Base-by-base conservation (phyloP, 31 red algal genomes). In the Asparagopsis taxiformis region DNA sequence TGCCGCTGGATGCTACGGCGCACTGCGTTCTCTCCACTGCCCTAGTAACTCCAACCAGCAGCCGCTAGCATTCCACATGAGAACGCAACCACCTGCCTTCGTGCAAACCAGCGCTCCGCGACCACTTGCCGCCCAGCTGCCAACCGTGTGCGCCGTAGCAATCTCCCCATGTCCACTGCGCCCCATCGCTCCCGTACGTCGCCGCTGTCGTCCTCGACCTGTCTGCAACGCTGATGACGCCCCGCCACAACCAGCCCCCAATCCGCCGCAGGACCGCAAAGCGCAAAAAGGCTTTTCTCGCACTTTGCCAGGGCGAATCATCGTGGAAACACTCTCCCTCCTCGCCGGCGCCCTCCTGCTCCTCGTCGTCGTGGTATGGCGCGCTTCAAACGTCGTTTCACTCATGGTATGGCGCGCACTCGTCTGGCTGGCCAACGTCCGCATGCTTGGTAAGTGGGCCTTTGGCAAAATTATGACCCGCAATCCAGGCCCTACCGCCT, bases 291-390 rank as follows among this genome's bases (percentile, higher is more conserved):
- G 59, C 8, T 6, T 50, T 4, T 68, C 64, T 5, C 31, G 64
- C 19, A 68, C 64, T 3, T 48, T 68, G 19, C 17, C 49, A 5
- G 64, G 64, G 3, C 31, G 37, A 19, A 9, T 31, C 13, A 10
- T 68, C 17, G 64, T 68, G 38, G 64, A 68, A 19, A 39, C 49
- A 19, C 37, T 68, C 20, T 68, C 64, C 16, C 37, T 68, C 6
- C 21, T 68, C 0, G 64, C 49, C 7, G 64, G 64, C 10, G 64
- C 64, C 17, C 21, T 50, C 4, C 34, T 68, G 19, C 19, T 68
- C 16, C 64, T 68, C 20, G 64, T 68, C 20, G 64, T 68, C 37
- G 64, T 68, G 7, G 20, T 48, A 9, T 68, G 64, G 64, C 64
- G 64, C 17, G 64, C 64, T 15, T 68, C 64, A 28, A 32, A 68